Base-by-base conservation (phyloP, 306 rosid species). In the Carpinus fangiana region DNA sequence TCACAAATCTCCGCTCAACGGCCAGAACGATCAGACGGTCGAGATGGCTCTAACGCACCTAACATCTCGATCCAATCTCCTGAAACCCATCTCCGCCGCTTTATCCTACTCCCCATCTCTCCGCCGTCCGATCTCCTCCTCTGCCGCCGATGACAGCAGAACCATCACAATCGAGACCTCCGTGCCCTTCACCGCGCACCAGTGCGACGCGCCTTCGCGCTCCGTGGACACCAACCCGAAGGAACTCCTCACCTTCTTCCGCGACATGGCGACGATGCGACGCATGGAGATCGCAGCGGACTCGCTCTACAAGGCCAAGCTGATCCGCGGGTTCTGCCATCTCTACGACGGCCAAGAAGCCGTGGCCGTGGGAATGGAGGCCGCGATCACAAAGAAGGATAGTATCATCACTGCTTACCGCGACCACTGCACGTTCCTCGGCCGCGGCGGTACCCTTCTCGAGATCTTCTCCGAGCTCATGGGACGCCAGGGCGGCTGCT, bases 271-370 rank as follows among this genome's bases (percentile, higher is more conserved):
- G 13, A 1, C 68, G 52, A 95, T 95, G 98, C 96, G 98, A 0
- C 95, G 98, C 0, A 91, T 92, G 97, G 98, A 95, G 86, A 92
- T 95, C 60, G 88, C 98, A 4, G 97, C 98, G 1, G 98, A 94
- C n/a, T 94, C 98, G 1, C 97, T 94, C 72, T 94, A 94, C 76
- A 94, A 94, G 86, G 89, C 98, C 20, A 94, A 94, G 77, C 90
- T 92, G 78, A 92, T 94, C 79, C 93, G 97, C 34, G 98, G 98
- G 2, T 95, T 95, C 53, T 95, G 98, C 78, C 98, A 95, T 73
- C 93, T 95, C 2, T 95, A 95, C 79, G 98, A 95, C 78, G 98
- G 98, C 5, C 98, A 95, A 47, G 98, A 95, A 74, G 98, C 98
- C 1, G 93, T 92, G 7, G 91, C 91, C 8, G 56, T 91, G 3